Base-by-base conservation (phyloP, 805 yeast genomes). In the Hyphopichia homilentoma region DNA sequence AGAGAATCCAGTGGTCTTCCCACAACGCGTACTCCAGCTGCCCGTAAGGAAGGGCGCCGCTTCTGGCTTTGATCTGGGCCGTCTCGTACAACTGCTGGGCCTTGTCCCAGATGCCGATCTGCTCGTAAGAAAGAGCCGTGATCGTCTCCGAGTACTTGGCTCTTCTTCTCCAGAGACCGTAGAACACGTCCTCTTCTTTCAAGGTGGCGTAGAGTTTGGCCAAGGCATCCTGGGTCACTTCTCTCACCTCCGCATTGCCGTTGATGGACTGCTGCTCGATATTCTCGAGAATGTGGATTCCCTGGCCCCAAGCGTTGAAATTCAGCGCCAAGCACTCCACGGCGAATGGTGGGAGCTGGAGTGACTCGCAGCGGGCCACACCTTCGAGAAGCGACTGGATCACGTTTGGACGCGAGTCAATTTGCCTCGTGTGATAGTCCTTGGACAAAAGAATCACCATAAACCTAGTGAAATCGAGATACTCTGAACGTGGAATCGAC, bases 1-100 rank as follows among this genome's bases (percentile, higher is more conserved):
- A 89, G 23, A 85, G 63, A 35, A 93, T 88, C 99, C 99, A 93
- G 50, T 89, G 94, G 52, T 93, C 98, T 61, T 94, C 98, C 99
- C 99, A 93, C 21, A 93, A 67, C 0, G 93, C 80, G 48, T 93
- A 93, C 53, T 93, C 99, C 1, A 94, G 77, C 51, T 93, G 97
- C 17, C 96, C 87, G 52, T 86, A 93, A 0, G 99, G 98, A 24
- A 93, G 63, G 3, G 84, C 94, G 2, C 97, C 97, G 51, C 95
- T 83, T 36, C 98, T 68, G 0, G 98, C 97, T 47, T 90, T 89
- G 36, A 93, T 84, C 61, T 93, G 99, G 1, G 98, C 98, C 15
- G 88, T 79, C 59, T 93, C 99, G 47, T 94, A 94, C 40, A 90
- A 64, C 52, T 88, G 94, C 55, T 87, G 82, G 0, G 97, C 97